Evolutionary conservation across 352 stramenopile species (phyloP).

Genomic region (Elongisporangium prolatum): DNA sequence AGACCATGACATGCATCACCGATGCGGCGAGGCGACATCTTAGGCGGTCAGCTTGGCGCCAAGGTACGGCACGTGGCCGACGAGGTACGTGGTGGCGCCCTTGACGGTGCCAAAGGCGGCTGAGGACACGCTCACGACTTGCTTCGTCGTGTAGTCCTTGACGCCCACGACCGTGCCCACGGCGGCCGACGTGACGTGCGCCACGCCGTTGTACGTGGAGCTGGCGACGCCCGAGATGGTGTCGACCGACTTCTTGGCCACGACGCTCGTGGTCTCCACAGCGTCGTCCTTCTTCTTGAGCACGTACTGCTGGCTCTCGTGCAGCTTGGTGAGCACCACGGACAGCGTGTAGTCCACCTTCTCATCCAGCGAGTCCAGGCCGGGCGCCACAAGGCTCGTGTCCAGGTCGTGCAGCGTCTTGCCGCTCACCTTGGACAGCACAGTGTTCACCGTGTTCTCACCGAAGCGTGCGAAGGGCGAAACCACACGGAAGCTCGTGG

Average conservation of each 20-base stretch:
- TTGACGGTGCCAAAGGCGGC: conserved; percentile 54
- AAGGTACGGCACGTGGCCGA: conserved; percentile 42
- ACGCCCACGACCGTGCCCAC: conserved; percentile 39
- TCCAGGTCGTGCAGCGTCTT: conserved; percentile 61
- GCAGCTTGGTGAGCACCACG: conserved; percentile 42
- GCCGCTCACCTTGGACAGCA: conserved; percentile 53
- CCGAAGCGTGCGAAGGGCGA: conserved; percentile 53
- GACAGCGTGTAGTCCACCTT: conserved; percentile 60
- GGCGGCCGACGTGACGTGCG: conserved; percentile 24
- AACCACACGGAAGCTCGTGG: conserved; percentile 74
- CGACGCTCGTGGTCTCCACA: conserved; percentile 26
- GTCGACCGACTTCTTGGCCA: conserved; percentile 37
- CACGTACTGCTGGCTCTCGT: conserved; percentile 55
- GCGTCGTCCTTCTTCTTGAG: conserved; percentile 66
- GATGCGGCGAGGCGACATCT: not conserved
- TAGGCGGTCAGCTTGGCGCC: not conserved
- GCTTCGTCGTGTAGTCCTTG: conserved; percentile 61
- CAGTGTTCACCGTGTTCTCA: conserved; percentile 59
- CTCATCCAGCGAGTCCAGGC: conserved; percentile 52
- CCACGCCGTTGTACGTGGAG: conserved; percentile 24
- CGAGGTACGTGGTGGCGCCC: conserved; percentile 41
- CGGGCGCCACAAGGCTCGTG: conserved; percentile 37
- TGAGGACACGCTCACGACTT: conserved; percentile 64
- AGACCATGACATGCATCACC: not conserved
- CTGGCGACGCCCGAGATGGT: conserved; percentile 37